Base-by-base conservation (phyloP, 164 flowering plant genomes). In the Cinnamomum chago region DNA sequence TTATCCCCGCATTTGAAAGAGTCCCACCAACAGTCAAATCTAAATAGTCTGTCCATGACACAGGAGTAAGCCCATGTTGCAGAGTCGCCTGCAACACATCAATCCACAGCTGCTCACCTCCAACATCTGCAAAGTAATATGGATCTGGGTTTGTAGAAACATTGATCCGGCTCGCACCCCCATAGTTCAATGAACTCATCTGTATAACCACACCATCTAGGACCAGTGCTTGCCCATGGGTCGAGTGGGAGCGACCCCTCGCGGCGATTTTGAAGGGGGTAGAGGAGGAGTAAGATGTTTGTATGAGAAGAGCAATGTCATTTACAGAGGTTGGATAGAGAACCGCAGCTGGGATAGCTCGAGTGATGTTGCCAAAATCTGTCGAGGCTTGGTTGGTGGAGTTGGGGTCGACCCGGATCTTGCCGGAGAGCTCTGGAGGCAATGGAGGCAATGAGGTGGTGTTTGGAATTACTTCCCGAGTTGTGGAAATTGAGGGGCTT, bases 1-100 rank as follows among this genome's bases (percentile, higher is more conserved):
- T 86, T 10, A 90, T 88, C n/a, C 98, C 98, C 11, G 89, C 98
- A 70, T 93, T 93, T 2, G 98, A 93, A 3, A 95, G 87, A 9
- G 99, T 95, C 15, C 99, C 99, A 5, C 98, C 99, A 17, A 95
- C 95, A 0, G 89, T 88, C 1, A 95, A 82, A 74, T 91, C 83
- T 82, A 95, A 78, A 73, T 95, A 95, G 72, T 95, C 99, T 0
- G 99, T 93, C 97, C 95, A 95, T 2, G 97, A 86, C 25, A 78
- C 78, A 0, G 99, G 97, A 24, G 98, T 83, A 60, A 95, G 84
- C 17, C 97, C 98, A 66, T 86, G 85, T 67, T 83, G 76, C 3
- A 89, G 70, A 0, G 89, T 81, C 3, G 82, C 85, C 1, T 77
- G 35, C 74, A 93, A 76, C 33, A 93, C 94, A 74, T 95, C 90